A percentile compares a stretch with the other conserved stretches of the same genome.
These are phyloP conservation scores for Trichosporon sp. DNA, from an alignment of 1,284 basidiomycete species.

Conservation along the genomic window DNA sequence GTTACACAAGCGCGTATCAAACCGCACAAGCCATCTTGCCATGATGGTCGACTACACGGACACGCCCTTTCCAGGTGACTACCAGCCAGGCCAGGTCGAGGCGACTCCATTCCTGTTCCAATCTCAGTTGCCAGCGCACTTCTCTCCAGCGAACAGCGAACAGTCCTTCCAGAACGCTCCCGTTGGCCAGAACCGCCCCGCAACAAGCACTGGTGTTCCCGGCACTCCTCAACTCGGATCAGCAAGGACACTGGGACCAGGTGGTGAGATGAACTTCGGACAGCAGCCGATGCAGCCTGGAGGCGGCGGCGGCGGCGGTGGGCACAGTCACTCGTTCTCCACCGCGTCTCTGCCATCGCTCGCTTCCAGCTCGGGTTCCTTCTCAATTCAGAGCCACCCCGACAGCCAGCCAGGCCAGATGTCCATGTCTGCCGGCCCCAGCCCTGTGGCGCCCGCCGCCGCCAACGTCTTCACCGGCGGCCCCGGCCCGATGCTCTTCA, in stretches of 20 bases:
- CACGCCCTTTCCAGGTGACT: constrained; percentile 22
- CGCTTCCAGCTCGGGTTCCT: constrained; percentile 19
- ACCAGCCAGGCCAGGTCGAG: constrained; percentile 19
- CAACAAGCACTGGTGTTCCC: constrained; percentile 4
- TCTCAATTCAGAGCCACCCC: constrained; percentile 16
- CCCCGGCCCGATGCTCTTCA: constrained; percentile 1
- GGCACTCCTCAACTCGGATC: constrained; percentile 2
- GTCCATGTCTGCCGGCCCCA: background rate
- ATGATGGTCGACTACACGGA: constrained; percentile 18
- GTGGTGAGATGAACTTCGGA: constrained; percentile 3
- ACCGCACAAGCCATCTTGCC: background rate
- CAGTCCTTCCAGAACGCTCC: constrained; percentile 14
- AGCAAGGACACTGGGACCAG: background rate
- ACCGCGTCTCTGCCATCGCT: constrained; percentile 22
- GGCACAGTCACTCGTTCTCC: constrained; percentile 21
- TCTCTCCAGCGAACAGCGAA: constrained; percentile 19
- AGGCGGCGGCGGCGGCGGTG: background rate
- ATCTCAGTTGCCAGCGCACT: constrained; percentile 17
- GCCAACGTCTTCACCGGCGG: background rate
- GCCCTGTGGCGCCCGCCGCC: background rate
- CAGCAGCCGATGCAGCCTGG: background rate
- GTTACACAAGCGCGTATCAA: background rate
- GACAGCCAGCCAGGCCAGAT: constrained; percentile 1
- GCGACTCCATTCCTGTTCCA: constrained; percentile 16
- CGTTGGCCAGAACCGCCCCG: constrained; percentile 9